Percentiles rank a stretch among this genome's conserved stretches.
These are phyloP conservation scores for Lobosporangium transversale DNA, from an alignment of 192 early-diverging fungal genomes.

Conservation along the genomic window DNA sequence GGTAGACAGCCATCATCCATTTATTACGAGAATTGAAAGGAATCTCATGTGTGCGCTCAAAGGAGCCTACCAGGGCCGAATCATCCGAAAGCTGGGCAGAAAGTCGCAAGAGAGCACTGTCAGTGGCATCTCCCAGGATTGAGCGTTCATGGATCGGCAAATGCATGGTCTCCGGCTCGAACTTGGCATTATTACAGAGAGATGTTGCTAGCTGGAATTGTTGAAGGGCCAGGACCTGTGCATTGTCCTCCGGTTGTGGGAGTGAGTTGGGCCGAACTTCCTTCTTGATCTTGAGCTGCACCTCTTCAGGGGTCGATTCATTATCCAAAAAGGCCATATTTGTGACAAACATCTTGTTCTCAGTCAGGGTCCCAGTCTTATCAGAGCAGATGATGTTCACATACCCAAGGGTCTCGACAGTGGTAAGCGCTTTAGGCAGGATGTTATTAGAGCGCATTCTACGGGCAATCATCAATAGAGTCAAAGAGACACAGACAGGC, in stretches of 20 bases:
- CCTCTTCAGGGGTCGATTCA: conserved; percentile 42
- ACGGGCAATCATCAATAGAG: conserved; percentile 79
- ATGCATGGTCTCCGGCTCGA: conserved; percentile 61
- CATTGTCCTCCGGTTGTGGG: conserved; percentile 50
- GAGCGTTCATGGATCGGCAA: conserved; percentile 67
- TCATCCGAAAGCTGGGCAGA: conserved; percentile 37
- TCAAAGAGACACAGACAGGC: conserved; percentile 81
- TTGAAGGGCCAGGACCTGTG: conserved; percentile 32
- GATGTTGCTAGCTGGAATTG: conserved; percentile 36
- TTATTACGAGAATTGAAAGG: conserved; percentile 85
- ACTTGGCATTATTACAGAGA: conserved; percentile 77
- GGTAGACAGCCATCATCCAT: conserved; percentile 67
- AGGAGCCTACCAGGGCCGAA: conserved; percentile 5
- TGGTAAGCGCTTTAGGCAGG: conserved; percentile 83
- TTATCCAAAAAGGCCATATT: conserved; percentile 56
- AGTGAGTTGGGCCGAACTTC: conserved; percentile 21
- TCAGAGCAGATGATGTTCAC: conserved; percentile 75
- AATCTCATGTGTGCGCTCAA: conserved; percentile 60
- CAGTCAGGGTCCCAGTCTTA: conserved; percentile 94
- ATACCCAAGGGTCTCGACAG: conserved; percentile 89
- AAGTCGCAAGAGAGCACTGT: conserved; percentile 84
- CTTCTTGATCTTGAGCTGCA: conserved; percentile 36
- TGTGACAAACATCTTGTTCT: conserved; percentile 76
- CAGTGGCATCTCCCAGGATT: conserved; percentile 88
- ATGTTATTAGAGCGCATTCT: conserved; percentile 77